These are phyloP conservation scores for Metschnikowia cerradonensis DNA, from an alignment of 805 yeast species.

Conservation along the genomic window DNA sequence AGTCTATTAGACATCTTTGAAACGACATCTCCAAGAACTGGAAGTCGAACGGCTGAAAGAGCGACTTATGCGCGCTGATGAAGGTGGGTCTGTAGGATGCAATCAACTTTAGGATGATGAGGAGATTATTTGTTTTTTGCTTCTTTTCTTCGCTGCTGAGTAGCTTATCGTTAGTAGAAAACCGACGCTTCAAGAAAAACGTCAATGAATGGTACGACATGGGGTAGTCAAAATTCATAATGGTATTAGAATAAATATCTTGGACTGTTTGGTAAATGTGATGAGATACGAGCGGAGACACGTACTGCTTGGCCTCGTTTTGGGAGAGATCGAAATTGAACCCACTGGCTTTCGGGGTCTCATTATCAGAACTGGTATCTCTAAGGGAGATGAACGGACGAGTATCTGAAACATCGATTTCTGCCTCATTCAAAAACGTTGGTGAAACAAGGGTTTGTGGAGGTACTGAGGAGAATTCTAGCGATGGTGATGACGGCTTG, in stretches of 20 bases:
- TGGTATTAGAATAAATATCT: conserved; percentile 45
- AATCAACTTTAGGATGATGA: conserved; percentile 51
- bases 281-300: conserved; percentile 54
- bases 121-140: conserved; percentile 29
- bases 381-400: conserved; percentile 43
- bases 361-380: conserved; percentile 15
- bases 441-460: conserved; percentile 12
- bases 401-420: conserved; percentile 16
- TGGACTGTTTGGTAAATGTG: conserved; percentile 50
- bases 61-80: conserved; percentile 67
- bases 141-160: conserved; percentile 27
- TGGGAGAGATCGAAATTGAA: conserved; percentile 10
- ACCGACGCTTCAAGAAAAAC: conserved; percentile 49
- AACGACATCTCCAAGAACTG: conserved; percentile 47
- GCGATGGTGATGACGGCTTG: conserved; percentile 38
- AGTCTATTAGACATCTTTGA: conserved; percentile 42
- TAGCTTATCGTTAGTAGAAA: conserved; percentile 45
- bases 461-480: conserved; percentile 21
- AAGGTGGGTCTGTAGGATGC: conserved; percentile 72
- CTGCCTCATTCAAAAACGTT: conserved; percentile 11
- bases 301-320: conserved; percentile 35
- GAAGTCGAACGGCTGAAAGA: conserved; percentile 64
- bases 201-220: conserved; percentile 59
- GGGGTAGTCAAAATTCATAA: conserved; percentile 57
- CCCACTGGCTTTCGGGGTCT: conserved; percentile 9